These are phyloP conservation scores for Carex littledalei DNA, from an alignment of 176 grass and related monocot genomes.

Conservation along the genomic window DNA sequence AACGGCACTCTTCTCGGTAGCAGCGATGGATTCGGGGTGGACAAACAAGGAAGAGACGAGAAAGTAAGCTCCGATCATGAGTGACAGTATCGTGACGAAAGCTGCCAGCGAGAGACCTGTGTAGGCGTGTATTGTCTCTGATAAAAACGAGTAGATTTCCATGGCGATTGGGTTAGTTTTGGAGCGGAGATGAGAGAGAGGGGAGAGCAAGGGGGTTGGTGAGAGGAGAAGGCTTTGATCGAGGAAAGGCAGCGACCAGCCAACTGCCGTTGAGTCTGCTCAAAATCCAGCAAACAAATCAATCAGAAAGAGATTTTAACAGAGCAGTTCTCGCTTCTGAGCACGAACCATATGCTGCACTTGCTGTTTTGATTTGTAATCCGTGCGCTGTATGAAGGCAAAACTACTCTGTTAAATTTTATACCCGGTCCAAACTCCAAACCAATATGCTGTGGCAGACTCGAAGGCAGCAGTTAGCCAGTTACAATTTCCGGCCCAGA, in stretches of 20 bases:
- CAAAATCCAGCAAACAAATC: background rate
- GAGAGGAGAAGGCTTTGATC: background rate
- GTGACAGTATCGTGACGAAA: slow-evolving; percentile 67
- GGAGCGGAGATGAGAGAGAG: background rate
- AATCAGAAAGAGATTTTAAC: background rate
- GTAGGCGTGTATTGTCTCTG: slow-evolving; percentile 55
- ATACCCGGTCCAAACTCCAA: too few relatives aligned
- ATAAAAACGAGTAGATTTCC: slow-evolving; percentile 16
- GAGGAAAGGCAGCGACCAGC: background rate
- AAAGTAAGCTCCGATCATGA: slow-evolving; percentile 75
- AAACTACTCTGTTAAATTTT: too few relatives aligned
- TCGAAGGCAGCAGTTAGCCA: too few relatives aligned
- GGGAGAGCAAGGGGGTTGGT: background rate
- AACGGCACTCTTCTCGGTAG: background rate
- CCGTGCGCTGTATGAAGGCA: too few relatives aligned
- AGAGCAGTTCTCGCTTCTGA: too few relatives aligned
- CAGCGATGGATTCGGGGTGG: slow-evolving; percentile 23
- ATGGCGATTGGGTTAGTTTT: slow-evolving; percentile 15
- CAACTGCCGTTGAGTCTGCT: background rate
- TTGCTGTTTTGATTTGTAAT: too few relatives aligned
- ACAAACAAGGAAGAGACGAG: slow-evolving; percentile 73
- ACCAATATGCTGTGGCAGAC: too few relatives aligned
- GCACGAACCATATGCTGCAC: too few relatives aligned
- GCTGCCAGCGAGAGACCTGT: slow-evolving; percentile 74
- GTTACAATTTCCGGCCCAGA: too few relatives aligned